Base-by-base conservation (phyloP, 805 yeast genomes). In the Jamesozyma gamospora region DNA sequence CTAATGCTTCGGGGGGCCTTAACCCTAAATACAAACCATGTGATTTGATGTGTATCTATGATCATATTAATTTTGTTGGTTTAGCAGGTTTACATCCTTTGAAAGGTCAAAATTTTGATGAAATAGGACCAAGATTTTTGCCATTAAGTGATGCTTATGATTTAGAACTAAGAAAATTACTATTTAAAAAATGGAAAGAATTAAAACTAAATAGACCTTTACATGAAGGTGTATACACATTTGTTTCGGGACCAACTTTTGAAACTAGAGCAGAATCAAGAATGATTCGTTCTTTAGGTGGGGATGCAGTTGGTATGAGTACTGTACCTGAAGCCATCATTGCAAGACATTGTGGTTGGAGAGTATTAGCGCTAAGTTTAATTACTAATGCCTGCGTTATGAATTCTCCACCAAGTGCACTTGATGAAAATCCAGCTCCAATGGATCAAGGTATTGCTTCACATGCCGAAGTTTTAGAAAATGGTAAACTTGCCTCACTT, bases 1-100 rank as follows among this genome's bases (percentile, higher is more conserved):
- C 97, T n/a, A 90, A 90, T 62, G 98, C 98, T 1, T 94, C 96
- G 2, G 98, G 97, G 34, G 96, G 96, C 1, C 60, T 82, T 34
- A 82, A 86, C 52, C 62, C 74, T 2, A 55, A 52, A 4, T 88
- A 62, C 60, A 69, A 70, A 39, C 83, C 90, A 2, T 96, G 96
- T 26, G 96, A 92, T 54, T 66, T 90, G 47, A 90, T 92, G 97
- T 70, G 92, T 35, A 74, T 90, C 46, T 72, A 72, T 48, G 98
- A 88, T 58, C 98, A 90, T 59, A 72, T 90, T 52, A 87, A 88
- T 58, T 55, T 90, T 39, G 95, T 96, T 0, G 97, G 98, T 1
- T 67, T 90, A 43, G 77, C 90, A 6, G 98, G 97, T 1, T 71
- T 65, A 46, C 92, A 88, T 58, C 92, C 96, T 5, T 69, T 90